Evolutionary conservation across 176 grass and related monocot species (phyloP).

Genomic region (maize (Zea mays)): DNA sequence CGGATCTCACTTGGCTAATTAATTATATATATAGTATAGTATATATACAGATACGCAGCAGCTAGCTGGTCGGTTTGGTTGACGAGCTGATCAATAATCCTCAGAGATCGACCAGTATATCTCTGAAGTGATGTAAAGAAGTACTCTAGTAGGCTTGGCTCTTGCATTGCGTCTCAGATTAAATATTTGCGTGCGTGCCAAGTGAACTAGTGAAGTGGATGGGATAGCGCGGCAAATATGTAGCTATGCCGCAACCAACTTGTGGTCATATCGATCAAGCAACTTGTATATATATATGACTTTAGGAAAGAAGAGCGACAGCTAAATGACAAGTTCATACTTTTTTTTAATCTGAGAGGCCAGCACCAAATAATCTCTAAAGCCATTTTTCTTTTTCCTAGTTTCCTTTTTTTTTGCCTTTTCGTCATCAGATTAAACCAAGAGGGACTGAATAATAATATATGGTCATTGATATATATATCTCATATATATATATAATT

Average conservation of each 20-base stretch:
- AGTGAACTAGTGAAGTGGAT: not conserved
- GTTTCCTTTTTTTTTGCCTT: too few relatives aligned
- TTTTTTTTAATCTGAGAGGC: conserved; percentile 36
- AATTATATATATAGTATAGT: not conserved
- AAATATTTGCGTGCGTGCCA: not conserved
- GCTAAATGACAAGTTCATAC: conserved; percentile 34
- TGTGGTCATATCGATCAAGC: conserved; percentile 11
- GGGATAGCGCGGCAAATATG: not conserved
- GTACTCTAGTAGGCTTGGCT: not conserved
- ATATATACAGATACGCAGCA: not conserved
- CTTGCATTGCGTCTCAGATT: not conserved
- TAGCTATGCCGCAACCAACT: not conserved
- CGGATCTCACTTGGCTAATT: not conserved
- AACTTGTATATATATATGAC: conserved; percentile 1
- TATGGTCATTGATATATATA: too few relatives aligned
- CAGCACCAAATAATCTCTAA: not conserved
- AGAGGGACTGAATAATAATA: too few relatives aligned
- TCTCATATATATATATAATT: too few relatives aligned
- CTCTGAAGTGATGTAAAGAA: not conserved
- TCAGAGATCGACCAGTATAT: not conserved
- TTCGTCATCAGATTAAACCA: too few relatives aligned
- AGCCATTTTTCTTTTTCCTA: not conserved
- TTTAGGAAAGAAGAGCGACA: conserved; percentile 1
- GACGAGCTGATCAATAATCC: not conserved
- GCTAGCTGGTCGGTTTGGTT: not conserved